phyloP scores from a whole-genome alignment of 2,329 filamentous ascomycete genomes.

The Chaetomium olivaceum region DNA sequence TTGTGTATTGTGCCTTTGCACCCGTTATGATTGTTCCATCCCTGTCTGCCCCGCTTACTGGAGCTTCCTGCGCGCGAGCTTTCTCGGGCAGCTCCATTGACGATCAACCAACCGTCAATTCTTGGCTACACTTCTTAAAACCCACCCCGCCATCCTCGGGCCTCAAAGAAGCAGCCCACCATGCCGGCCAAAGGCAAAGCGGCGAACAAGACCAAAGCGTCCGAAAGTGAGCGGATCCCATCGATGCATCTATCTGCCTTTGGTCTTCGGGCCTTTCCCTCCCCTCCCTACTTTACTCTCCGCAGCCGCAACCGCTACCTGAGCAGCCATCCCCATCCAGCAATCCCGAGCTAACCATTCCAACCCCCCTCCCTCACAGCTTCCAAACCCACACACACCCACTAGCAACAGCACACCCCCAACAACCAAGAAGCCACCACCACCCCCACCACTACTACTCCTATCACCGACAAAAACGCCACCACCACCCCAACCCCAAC shows the following conservation, averaged over 20 bases:
- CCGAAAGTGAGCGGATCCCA: conserved; percentile 31
- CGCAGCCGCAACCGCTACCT: background rate
- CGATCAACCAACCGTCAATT: conserved; percentile 8
- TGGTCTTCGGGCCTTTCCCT: background rate
- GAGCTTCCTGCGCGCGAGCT: conserved; percentile 4
- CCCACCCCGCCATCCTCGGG: conserved; percentile 16
- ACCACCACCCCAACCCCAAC: conserved; percentile 39
- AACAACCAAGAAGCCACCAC: background rate
- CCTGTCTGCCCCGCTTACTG: conserved; percentile 3
- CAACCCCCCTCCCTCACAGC: background rate
- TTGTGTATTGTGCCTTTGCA: background rate
- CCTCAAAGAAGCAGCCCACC: conserved; percentile 18
- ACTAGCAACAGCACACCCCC: conserved; percentile 26
- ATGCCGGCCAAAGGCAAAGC: conserved; percentile 41
- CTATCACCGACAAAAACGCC: conserved; percentile 37
- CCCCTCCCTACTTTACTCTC: background rate
- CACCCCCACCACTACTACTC: background rate
- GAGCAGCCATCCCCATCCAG: background rate
- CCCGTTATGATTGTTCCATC: background rate
- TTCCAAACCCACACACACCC: conserved; percentile 16
- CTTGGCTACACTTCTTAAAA: conserved; percentile 17
- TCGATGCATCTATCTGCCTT: too few species aligned
- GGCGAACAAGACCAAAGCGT: conserved; percentile 36
- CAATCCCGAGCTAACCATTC: background rate
- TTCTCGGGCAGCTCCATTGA: conserved; percentile 1